Conservation (phyloP, 2,329 filamentous ascomycete species). For the Botrytis fragariae region DNA sequence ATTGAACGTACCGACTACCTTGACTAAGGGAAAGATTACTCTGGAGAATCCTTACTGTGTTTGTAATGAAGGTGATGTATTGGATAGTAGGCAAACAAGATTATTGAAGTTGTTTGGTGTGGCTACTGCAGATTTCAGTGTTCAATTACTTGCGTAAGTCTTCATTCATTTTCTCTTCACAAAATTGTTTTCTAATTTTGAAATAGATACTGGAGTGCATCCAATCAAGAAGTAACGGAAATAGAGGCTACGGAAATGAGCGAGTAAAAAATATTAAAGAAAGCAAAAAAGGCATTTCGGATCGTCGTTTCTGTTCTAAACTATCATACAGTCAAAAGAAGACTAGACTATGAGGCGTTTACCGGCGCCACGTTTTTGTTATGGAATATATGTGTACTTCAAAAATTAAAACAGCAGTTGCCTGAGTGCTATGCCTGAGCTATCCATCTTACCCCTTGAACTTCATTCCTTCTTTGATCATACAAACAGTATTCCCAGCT, state of each 20-base stretch:
- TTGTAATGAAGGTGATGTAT: constrained; percentile 77
- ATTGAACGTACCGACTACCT: constrained; percentile 82
- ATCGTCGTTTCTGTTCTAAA: constrained; percentile 20
- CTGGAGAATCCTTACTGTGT: constrained; percentile 56
- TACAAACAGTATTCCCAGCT: constrained; percentile 33
- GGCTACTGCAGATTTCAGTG: constrained; percentile 84
- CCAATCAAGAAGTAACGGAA: constrained; percentile 58
- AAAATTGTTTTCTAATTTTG: constrained; percentile 23
- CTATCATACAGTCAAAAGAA: constrained; percentile 38
- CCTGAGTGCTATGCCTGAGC: constrained; percentile 28
- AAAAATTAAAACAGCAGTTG: constrained; percentile 35
- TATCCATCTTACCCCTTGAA: constrained; percentile 34
- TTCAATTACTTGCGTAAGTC: constrained; percentile 70
- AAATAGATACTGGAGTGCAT: constrained; percentile 60
- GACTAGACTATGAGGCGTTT: constrained; percentile 35
- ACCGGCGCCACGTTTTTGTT: constrained; percentile 36
- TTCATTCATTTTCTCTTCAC: not conserved
- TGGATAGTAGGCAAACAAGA: constrained; percentile 90
- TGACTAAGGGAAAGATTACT: constrained; percentile 85
- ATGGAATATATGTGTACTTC: constrained; percentile 19
- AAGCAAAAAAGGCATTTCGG: constrained; percentile 22
- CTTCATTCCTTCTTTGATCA: constrained; percentile 30
- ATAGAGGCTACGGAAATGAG: constrained; percentile 45
- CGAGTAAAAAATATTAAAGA: constrained; percentile 38
- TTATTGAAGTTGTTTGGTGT: constrained; percentile 92